phyloP scores from a whole-genome alignment of 495 filamentous ascomycete genomes.

The Podospora pseudopauciseta region DNA sequence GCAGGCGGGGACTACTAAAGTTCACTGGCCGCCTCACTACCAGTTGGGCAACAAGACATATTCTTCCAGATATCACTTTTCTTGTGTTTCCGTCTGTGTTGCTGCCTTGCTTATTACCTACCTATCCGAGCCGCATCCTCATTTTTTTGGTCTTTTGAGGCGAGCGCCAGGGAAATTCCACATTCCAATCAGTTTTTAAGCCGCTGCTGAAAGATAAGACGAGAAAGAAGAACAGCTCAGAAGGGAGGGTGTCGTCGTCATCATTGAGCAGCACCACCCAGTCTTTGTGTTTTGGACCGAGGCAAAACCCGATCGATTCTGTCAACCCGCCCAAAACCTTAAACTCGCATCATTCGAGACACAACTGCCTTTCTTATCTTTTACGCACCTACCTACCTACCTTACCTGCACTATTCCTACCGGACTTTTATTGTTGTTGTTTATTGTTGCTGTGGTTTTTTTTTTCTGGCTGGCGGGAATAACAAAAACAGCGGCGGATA shows the following conservation, averaged over 20 bases:
- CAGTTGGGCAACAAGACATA: background rate
- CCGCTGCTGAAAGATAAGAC: background rate
- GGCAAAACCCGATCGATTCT: background rate
- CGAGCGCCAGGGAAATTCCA: background rate
- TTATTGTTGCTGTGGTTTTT: background rate
- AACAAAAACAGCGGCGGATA: background rate
- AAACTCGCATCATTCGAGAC: background rate
- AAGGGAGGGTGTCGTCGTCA: background rate
- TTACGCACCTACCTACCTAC: background rate
- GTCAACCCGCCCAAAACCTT: background rate
- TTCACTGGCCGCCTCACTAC: background rate
- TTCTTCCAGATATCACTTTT: background rate
- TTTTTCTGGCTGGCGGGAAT: background rate
- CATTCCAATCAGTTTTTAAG: background rate
- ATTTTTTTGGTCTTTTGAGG: background rate
- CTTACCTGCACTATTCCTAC: no score
- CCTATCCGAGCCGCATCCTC: background rate
- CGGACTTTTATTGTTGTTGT: background rate
- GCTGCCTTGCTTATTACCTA: background rate
- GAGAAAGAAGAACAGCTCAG: background rate
- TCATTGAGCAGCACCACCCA: background rate
- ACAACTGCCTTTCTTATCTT: background rate
- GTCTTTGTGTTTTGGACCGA: background rate
- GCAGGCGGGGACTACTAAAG: background rate
- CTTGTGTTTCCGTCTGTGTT: background rate